Evolutionary conservation across 768 basidiomycete genomes (phyloP), one percentile per base, ranked within the genome.

Genomic region (Coprinopsis marcescibilis): DNA sequence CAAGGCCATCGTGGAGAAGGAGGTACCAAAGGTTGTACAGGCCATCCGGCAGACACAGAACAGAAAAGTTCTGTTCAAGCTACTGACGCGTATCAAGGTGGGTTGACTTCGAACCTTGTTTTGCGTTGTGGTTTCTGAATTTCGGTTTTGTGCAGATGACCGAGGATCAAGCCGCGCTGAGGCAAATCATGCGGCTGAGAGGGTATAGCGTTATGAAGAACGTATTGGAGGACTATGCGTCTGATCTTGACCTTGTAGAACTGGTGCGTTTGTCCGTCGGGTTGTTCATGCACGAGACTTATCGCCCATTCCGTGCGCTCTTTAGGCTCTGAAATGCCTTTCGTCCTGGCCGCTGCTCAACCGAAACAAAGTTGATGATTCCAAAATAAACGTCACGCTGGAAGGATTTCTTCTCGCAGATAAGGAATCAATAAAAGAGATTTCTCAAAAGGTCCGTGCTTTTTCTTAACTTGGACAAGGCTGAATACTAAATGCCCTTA

Each of bases 131-230:
- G 38, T 33, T 37, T 21, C 8, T 17, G 17, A 20, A 25, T 29
- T 51, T 15, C 29, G 12, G 2, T 20, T 10, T 30, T 37, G 24
- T 11, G 47, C 45, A 95, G 93, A 82, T 95, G 48, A 95, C 95
- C 2, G 81, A 85, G 30, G 90, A 95, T 51, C 75, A 79, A 35
- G 71, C 79, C 0, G 81, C 90, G 11, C 69, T 92, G 20, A 75
- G 89, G 24, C 82, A 91, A 60, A 73, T 98, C 39, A 85, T 96
- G 80, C 85, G 92, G 3, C 69, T 97, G 58, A 90, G 96, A 59
- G 94, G 94, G 2, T 89, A 94, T 61, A 88, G 85, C 64, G 69
- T 93, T 13, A 94, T 98, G 90, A 84, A 80, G 36, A 89, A 87
- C 57, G 74, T 97, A 30, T 67, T 98, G 24, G 79, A 86, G 29